phyloP scores from a whole-genome alignment of 352 stramenopile genomes.

The Phytophthora macrochlamydospora region DNA sequence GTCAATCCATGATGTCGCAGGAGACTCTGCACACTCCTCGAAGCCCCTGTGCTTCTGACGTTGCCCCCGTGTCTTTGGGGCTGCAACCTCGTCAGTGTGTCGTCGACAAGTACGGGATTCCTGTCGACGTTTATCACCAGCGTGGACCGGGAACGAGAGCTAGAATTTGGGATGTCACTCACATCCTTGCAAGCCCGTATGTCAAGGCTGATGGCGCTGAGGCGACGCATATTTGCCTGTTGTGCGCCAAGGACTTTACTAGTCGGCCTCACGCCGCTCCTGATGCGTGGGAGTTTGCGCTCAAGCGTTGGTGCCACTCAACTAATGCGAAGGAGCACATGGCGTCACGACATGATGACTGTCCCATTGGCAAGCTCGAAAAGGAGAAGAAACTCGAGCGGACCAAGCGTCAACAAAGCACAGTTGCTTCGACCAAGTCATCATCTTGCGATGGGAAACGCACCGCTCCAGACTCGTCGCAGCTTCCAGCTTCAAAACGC shows the following conservation, averaged over 20 bases:
- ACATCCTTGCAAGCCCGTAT: slow-evolving; percentile 85
- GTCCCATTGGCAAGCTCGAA: background rate
- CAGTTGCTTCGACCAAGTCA: background rate
- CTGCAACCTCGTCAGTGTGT: background rate
- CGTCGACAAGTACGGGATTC: background rate
- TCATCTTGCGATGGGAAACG: background rate
- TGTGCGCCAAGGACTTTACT: background rate
- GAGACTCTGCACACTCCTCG: background rate
- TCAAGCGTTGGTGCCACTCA: background rate
- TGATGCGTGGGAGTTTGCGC: background rate
- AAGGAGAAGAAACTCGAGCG: background rate
- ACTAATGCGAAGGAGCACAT: background rate
- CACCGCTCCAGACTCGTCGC: background rate
- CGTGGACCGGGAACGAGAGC: background rate
- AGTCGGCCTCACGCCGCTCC: background rate
- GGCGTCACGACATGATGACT: background rate
- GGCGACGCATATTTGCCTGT: background rate
- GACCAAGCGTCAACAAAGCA: background rate
- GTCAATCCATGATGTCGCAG: background rate
- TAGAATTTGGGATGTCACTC: slow-evolving; percentile 71
- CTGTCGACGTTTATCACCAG: background rate
- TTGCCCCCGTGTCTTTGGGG: background rate
- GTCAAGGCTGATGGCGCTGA: background rate
- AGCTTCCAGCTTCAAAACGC: background rate
- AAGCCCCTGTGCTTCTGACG: background rate